Percentiles rank a stretch among this genome's conserved stretches.
Evolutionary conservation across 805 yeast species (phyloP).

Genomic region (Barnettozyma vustinii): DNA sequence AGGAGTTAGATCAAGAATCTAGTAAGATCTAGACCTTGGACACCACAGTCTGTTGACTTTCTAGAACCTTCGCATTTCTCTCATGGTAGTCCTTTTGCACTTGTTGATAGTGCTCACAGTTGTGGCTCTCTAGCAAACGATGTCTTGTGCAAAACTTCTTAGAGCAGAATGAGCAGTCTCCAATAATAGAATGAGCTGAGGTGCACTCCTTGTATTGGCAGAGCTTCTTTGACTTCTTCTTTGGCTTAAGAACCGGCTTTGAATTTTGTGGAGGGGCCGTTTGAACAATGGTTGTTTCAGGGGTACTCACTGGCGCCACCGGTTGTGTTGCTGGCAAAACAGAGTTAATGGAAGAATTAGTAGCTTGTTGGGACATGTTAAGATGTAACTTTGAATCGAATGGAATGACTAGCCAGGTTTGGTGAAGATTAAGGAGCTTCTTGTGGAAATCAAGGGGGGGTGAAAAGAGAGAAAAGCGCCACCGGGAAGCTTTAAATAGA

Average conservation of each 20-base stretch:
- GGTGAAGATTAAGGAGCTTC: neutral
- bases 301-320: neutral
- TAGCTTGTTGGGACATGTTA: neutral
- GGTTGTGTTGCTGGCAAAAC: neutral
- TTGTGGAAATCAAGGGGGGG: neutral
- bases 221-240: conserved; percentile 27
- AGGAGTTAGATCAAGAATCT: neutral
- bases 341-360: neutral
- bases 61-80: conserved; percentile 55
- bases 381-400: neutral
- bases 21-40: conserved; percentile 37
- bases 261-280: conserved; percentile 1
- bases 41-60: conserved; percentile 54
- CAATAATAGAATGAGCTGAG: conserved; percentile 41
- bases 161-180: conserved; percentile 57
- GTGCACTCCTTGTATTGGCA: conserved; percentile 24
- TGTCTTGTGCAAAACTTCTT: conserved; percentile 65
- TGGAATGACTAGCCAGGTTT: neutral
- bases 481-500: neutral
- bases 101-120: conserved; percentile 51
- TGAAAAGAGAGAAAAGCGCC: neutral
- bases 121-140: conserved; percentile 56
- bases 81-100: conserved; percentile 59
- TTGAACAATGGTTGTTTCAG: neutral
- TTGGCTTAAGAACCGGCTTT: conserved; percentile 13